Conservation (phyloP, 129 eudicot species). For the Flaveria linearis region DNA sequence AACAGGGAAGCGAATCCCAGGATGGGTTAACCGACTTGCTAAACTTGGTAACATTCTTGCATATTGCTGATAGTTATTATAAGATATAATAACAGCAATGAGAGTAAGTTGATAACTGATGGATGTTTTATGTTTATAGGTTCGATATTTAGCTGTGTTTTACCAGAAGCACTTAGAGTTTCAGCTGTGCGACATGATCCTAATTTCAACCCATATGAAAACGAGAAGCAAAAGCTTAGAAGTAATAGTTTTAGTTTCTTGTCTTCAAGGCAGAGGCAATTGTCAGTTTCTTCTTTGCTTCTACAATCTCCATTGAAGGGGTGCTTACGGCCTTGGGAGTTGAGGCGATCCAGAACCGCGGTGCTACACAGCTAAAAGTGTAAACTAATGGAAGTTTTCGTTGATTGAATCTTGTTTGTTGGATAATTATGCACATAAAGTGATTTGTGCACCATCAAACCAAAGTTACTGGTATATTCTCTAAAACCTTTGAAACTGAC, state of each 20-base stretch:
- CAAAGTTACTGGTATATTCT: background rate
- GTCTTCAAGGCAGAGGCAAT: slow-evolving; percentile 72
- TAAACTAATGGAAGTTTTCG: slow-evolving; percentile 9
- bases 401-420: slow-evolving; percentile 11
- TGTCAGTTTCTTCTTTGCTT: slow-evolving; percentile 69
- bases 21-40: slow-evolving; percentile 80
- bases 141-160: slow-evolving; percentile 63
- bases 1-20: slow-evolving; percentile 69
- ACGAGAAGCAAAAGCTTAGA: slow-evolving; percentile 66
- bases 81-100: background rate
- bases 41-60: slow-evolving; percentile 53
- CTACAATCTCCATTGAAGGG: slow-evolving; percentile 78
- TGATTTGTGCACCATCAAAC: background rate
- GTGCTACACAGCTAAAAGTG: slow-evolving; percentile 36
- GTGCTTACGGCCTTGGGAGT: slow-evolving; percentile 64
- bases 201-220: slow-evolving; percentile 35
- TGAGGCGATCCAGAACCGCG: slow-evolving; percentile 45
- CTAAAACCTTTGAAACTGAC: background rate
- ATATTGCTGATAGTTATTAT: background rate
- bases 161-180: slow-evolving; percentile 74
- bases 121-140: slow-evolving; percentile 42
- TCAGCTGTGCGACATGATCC: slow-evolving; percentile 58
- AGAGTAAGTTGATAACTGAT: background rate
- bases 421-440: background rate
- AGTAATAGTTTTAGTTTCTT: slow-evolving; percentile 56